Evolutionary conservation across 148 eudicot genomes (phyloP).

Genomic region (Limonium bicolor): DNA sequence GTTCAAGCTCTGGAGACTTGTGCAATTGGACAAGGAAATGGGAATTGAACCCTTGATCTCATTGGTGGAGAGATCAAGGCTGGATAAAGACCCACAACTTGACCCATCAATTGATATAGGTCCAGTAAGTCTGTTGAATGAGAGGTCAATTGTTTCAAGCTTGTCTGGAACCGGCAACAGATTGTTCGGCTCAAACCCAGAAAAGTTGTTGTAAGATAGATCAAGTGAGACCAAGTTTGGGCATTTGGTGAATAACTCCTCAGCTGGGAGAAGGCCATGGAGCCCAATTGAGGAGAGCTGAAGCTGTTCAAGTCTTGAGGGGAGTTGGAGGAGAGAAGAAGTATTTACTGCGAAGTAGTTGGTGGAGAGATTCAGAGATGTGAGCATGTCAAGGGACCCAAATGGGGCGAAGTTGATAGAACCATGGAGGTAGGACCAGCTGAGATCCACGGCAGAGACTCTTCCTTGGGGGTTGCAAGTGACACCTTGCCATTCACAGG

Average conservation of each 20-base stretch:
- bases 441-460: conserved; percentile 55
- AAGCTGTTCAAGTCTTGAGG: conserved; percentile 34
- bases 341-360: conserved; percentile 50
- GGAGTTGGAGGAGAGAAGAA: conserved; percentile 47
- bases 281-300: conserved; percentile 41
- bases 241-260: conserved; percentile 20
- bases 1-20: conserved; percentile 31
- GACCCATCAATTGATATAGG: conserved; percentile 18
- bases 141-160: conserved; percentile 49
- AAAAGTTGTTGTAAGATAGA: conserved; percentile 55
- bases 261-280: conserved; percentile 36
- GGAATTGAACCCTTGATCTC: conserved; percentile 25
- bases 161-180: conserved; percentile 23
- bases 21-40: conserved; percentile 25
- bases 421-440: conserved; percentile 42
- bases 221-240: conserved; percentile 43
- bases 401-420: conserved; percentile 35
- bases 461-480: conserved; percentile 43
- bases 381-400: conserved; percentile 42
- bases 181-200: conserved; percentile 32
- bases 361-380: conserved; percentile 44
- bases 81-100: conserved; percentile 19
- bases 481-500: conserved; percentile 67
- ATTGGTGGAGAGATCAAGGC: conserved; percentile 44
- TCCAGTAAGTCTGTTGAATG: conserved; percentile 39